Percentiles rank a stretch among this genome's conserved stretches.
Conservation (phyloP, 73 alveolate species). For the Paramecium primaurelia region DNA sequence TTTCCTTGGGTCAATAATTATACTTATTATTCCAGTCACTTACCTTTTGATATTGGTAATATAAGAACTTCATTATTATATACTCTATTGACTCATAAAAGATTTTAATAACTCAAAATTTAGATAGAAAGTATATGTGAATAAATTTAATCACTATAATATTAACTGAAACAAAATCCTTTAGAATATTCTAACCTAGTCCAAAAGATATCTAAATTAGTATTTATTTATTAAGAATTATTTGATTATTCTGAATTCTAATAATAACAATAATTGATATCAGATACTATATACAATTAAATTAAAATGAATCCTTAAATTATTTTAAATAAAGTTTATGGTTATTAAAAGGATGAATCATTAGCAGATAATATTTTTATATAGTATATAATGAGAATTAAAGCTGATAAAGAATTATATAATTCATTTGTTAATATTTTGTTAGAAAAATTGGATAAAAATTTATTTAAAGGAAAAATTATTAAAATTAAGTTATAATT, state of each 20-base stretch:
- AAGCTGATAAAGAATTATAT: neutral
- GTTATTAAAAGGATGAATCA: neutral
- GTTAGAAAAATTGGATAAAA: neutral
- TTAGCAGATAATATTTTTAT: neutral
- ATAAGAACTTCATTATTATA: neutral
- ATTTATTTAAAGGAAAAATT: neutral
- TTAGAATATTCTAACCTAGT: neutral
- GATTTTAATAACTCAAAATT: neutral
- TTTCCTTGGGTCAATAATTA: neutral
- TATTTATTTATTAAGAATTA: neutral
- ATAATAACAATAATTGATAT: neutral
- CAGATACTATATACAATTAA: neutral
- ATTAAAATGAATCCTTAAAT: neutral
- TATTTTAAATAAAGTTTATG: neutral
- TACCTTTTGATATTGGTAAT: neutral
- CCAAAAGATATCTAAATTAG: neutral
- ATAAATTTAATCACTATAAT: neutral
- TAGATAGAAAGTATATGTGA: neutral
- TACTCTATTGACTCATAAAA: neutral
- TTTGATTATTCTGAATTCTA: neutral
- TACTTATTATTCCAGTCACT: neutral
- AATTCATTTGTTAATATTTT: too few species aligned
- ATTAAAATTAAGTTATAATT: neutral
- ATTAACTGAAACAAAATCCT: neutral
- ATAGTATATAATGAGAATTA: neutral